Evolutionary conservation across 257 asterid genomes (phyloP).

Genomic region (Phtheirospermum japonicum): DNA sequence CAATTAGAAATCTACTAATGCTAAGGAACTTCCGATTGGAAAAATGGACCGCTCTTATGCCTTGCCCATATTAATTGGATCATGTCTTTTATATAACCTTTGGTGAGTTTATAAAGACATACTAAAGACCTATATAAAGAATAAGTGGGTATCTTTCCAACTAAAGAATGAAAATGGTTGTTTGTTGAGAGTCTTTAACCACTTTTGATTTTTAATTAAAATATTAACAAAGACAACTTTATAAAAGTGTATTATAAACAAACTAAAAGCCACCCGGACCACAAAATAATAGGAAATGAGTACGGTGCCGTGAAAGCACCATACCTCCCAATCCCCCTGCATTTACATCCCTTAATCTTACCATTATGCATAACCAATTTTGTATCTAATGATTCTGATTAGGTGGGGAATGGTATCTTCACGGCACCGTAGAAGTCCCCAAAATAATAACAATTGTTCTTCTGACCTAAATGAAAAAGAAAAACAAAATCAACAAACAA

Average conservation of each 20-base stretch:
- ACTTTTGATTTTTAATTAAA: conserved; percentile 42
- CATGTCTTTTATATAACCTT: conserved; percentile 26
- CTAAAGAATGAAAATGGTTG: conserved; percentile 50
- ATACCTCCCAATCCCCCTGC: too few species aligned
- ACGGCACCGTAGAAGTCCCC: too few species aligned
- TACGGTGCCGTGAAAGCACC: too few species aligned
- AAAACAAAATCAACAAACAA: neutral
- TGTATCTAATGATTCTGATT: too few species aligned
- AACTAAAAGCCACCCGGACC: conserved; percentile 26
- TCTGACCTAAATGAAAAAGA: neutral
- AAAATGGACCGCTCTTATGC: conserved; percentile 9
- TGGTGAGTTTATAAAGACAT: conserved; percentile 26
- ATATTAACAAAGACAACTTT: conserved; percentile 36
- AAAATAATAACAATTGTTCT: neutral
- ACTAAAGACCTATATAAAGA: conserved; percentile 31
- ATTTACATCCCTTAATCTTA: too few species aligned
- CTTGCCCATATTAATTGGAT: conserved; percentile 23
- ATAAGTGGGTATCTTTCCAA: conserved; percentile 47
- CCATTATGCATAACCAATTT: too few species aligned
- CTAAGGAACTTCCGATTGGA: conserved; percentile 5
- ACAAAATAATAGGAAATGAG: too few species aligned
- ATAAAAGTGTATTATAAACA: conserved; percentile 39
- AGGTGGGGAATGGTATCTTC: too few species aligned
- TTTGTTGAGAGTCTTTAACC: conserved; percentile 30
- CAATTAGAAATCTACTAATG: conserved; percentile 1